Percentiles rank a stretch among this genome's conserved stretches.
Evolutionary conservation across 2,329 filamentous ascomycete genomes (phyloP).

Genomic region (Penicillium sp.): DNA sequence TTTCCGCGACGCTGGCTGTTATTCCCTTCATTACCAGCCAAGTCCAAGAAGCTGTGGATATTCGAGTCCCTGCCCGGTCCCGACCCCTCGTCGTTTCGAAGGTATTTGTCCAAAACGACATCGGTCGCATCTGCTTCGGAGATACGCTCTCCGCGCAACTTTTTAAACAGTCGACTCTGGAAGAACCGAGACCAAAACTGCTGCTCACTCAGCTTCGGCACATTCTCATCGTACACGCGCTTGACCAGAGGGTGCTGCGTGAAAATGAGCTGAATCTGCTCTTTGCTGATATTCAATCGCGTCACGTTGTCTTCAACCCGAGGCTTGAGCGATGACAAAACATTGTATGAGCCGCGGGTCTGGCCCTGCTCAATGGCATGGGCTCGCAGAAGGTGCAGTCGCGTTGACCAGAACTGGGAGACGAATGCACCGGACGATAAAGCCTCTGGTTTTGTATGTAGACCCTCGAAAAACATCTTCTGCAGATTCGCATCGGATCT

Average conservation of each 20-base stretch:
- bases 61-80: constrained; percentile 55
- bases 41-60: constrained; percentile 85
- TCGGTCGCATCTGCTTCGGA: constrained; percentile 76
- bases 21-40: constrained; percentile 94
- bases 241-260: constrained; percentile 89
- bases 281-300: constrained; percentile 81
- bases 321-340: constrained; percentile 85
- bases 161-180: constrained; percentile 84
- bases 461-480: constrained; percentile 83
- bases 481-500: constrained; percentile 74
- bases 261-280: constrained; percentile 92
- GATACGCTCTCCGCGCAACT: constrained; percentile 84
- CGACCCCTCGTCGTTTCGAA: constrained; percentile 67
- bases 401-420: constrained; percentile 89
- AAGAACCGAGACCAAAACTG: constrained; percentile 97
- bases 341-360: constrained; percentile 87
- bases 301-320: constrained; percentile 71
- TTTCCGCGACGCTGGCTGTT: constrained; percentile 87
- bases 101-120: constrained; percentile 80
- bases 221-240: constrained; percentile 88
- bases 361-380: constrained; percentile 89
- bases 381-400: constrained; percentile 80
- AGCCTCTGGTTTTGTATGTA: constrained; percentile 78
- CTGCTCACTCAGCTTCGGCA: constrained; percentile 74
- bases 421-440: constrained; percentile 82